Evolutionary conservation across 1,284 basidiomycete genomes (phyloP), one percentile per base, ranked within the genome.

Genomic region (Rhodotorula sp.): DNA sequence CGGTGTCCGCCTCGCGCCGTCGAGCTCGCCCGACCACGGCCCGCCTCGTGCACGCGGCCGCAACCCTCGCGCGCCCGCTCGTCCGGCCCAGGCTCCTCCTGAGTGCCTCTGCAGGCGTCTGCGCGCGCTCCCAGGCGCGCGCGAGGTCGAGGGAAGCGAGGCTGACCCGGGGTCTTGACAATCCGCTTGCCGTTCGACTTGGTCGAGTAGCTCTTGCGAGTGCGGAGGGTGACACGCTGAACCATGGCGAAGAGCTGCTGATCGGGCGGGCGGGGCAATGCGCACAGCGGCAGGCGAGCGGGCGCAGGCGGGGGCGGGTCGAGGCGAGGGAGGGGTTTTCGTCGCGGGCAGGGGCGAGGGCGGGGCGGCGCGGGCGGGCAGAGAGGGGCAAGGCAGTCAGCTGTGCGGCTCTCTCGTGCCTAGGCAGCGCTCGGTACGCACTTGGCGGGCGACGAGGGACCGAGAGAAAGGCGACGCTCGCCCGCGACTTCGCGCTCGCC

Each of bases 201-300:
- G 84, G 97, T 99, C 90, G 98, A 98, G 89, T 99, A 99, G 34
- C 95, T 90, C 80, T 91, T 91, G 83, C 96, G 92, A 86, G 96
- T 99, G 86, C 97, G 92, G 86, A 99, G 92, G 80, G 95, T 97
- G 81, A 99, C 95, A 83, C 96, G 94, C 89, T 77, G 75, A 63
- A 66, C 75, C 75, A 77, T 75, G 68, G 72, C 67, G 66, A 64
- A 68, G 61, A 54, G 66, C 65, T 73, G 50, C 27, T 62, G 46
- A 27, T 23, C 4, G 23, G 23, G 41, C 14, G 58, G 46, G 13
- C 34, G 3, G 46, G 46, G 34, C 34, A 34, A 5, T 34, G 34
- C 34, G 34, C 34, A 34, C 49, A 46, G 25, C 25, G n/a, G 25
- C 16, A 27, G 44, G n/a, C 16, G 25, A 16, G 34, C 21, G 17